Conservation (phyloP, 768 basidiomycete species). For the Rhizopogon roseolus region DNA sequence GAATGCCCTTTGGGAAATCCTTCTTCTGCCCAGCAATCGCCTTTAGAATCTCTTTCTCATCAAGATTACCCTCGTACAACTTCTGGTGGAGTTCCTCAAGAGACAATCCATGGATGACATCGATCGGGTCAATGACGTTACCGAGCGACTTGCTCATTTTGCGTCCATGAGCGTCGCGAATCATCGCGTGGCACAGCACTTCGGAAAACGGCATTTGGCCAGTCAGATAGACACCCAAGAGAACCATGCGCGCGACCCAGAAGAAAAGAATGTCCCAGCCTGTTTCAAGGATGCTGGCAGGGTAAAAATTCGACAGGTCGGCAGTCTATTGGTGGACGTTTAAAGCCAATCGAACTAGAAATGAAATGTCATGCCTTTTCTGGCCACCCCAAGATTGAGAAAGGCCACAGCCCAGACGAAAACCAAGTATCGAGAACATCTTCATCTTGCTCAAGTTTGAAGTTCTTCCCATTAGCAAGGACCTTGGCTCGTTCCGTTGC, state of each 20-base stretch:
- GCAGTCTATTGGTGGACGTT: slow-evolving; percentile 45
- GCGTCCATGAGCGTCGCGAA: slow-evolving; percentile 96
- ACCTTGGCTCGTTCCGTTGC: slow-evolving; percentile 70
- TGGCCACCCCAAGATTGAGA: slow-evolving; percentile 97
- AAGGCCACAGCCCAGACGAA: slow-evolving; percentile 96
- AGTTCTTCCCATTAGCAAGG: slow-evolving; percentile 62
- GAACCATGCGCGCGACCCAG: slow-evolving; percentile 99
- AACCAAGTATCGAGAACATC: slow-evolving; percentile 99
- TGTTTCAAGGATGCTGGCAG: slow-evolving; percentile 87
- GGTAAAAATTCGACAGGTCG: slow-evolving; percentile 82
- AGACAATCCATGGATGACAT: slow-evolving; percentile 82
- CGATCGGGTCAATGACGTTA: slow-evolving; percentile 95
- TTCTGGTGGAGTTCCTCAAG: slow-evolving; percentile 83
- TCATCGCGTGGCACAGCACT: slow-evolving; percentile 97
- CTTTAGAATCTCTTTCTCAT: slow-evolving; percentile 87
- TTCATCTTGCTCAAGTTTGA: slow-evolving; percentile 85
- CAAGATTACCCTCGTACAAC: slow-evolving; percentile 86
- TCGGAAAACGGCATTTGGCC: slow-evolving; percentile 91
- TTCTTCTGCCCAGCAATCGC: slow-evolving; percentile 97
- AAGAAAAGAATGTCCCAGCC: slow-evolving; percentile 99
- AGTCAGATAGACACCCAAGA: slow-evolving; percentile 87
- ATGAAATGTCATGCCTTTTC: slow-evolving; percentile 53
- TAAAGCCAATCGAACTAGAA: slow-evolving; percentile 1
- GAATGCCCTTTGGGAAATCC: slow-evolving; percentile 98
- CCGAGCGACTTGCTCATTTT: slow-evolving; percentile 99